Evolutionary conservation across 371 early-diverging fungal species (phyloP).

Genomic region (Rhizopus delemar): DNA sequence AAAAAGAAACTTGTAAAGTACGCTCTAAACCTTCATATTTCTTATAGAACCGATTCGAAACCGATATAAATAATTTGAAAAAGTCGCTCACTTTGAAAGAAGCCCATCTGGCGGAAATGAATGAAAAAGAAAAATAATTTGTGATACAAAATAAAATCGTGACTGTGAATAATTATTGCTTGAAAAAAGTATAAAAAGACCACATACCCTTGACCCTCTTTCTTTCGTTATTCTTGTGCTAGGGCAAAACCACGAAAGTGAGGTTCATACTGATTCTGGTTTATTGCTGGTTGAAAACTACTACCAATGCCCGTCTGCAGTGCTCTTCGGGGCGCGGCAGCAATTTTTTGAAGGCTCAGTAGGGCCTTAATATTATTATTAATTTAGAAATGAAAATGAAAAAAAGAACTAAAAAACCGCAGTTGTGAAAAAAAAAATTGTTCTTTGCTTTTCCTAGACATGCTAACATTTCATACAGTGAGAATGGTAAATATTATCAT

Average conservation of each 20-base stretch:
- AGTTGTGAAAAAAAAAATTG: too few species aligned
- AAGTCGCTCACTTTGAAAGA: constrained; percentile 46
- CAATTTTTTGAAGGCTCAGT: constrained; percentile 55
- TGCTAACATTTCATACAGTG: too few species aligned
- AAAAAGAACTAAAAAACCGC: too few species aligned
- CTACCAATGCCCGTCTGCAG: constrained; percentile 59
- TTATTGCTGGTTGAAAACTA: constrained; percentile 66
- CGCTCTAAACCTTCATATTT: not conserved
- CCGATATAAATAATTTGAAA: constrained; percentile 43
- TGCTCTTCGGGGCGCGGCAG: constrained; percentile 43
- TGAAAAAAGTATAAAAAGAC: too few species aligned
- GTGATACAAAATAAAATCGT: too few species aligned
- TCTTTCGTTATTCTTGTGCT: constrained; percentile 55
- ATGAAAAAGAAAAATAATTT: constrained; percentile 23
- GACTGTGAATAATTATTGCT: too few species aligned
- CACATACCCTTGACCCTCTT: constrained; percentile 5
- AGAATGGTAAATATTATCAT: too few species aligned
- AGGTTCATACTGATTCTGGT: constrained; percentile 59
- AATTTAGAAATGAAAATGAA: too few species aligned
- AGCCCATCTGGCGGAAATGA: constrained; percentile 53
- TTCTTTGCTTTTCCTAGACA: too few species aligned
- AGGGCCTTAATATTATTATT: constrained; percentile 22
- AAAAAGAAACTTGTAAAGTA: too few species aligned
- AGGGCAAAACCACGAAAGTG: constrained; percentile 61
- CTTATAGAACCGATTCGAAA: constrained; percentile 51